Evolutionary conservation across 2,329 filamentous ascomycete species (phyloP).

Genomic region (Rutstroemia sp.): DNA sequence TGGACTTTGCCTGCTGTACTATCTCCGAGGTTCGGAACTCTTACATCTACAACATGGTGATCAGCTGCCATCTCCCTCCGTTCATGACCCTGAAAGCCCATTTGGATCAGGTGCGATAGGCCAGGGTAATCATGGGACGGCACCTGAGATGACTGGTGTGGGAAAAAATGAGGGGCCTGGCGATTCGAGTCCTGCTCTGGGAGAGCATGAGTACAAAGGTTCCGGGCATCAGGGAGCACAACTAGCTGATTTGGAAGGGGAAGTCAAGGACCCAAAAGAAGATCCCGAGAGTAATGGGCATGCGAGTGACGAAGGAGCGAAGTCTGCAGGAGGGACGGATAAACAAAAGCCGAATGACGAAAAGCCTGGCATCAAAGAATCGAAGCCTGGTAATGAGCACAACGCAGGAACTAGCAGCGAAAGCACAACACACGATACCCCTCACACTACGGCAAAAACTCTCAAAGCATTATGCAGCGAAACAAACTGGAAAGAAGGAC

Average conservation of each 20-base stretch:
- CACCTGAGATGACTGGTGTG: neutral
- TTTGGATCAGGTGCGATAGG: neutral
- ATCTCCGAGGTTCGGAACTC: neutral
- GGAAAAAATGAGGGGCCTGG: neutral
- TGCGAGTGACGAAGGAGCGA: neutral
- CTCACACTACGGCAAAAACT: too few relatives aligned
- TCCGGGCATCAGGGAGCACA: neutral
- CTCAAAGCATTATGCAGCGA: slow-evolving; percentile 10
- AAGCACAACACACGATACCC: neutral
- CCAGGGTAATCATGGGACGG: neutral
- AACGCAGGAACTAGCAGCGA: neutral
- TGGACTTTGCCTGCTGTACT: neutral
- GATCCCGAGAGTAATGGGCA: neutral
- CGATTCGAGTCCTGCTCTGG: neutral
- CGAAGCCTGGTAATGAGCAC: neutral
- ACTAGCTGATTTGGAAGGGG: neutral
- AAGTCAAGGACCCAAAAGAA: neutral
- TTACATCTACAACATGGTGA: neutral
- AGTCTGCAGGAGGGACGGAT: too few relatives aligned
- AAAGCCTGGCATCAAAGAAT: too few relatives aligned
- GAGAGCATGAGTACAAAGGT: neutral
- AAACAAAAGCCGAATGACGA: too few relatives aligned
- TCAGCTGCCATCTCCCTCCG: neutral
- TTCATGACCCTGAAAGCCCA: neutral
- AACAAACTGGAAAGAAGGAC: slow-evolving; percentile 15